These are phyloP conservation scores for Malus domestica DNA, from an alignment of 306 rosid genomes.

Conservation along the genomic window DNA sequence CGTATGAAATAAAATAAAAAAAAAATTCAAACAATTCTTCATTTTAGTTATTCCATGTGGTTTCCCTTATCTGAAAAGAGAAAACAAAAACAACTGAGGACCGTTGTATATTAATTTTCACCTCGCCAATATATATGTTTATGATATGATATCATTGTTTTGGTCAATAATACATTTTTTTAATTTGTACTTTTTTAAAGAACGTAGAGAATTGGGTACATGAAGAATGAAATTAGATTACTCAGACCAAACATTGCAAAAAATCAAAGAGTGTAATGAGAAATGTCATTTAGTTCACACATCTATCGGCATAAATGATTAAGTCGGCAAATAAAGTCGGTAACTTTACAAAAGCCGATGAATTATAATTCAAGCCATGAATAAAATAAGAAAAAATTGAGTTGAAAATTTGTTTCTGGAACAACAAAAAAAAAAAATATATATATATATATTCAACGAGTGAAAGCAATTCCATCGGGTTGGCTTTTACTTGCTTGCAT, in stretches of 20 bases:
- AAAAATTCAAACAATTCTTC: too few relatives aligned
- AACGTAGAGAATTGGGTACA: background rate
- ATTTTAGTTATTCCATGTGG: too few relatives aligned
- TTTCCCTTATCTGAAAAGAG: too few relatives aligned
- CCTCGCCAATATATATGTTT: too few relatives aligned
- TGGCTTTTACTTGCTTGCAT: background rate
- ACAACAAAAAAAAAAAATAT: background rate
- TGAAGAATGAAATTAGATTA: background rate
- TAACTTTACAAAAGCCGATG: background rate
- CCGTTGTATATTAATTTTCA: too few relatives aligned
- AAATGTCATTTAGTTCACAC: background rate
- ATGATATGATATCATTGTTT: too few relatives aligned
- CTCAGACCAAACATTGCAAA: background rate
- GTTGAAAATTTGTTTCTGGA: slow-evolving; percentile 1
- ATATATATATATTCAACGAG: background rate
- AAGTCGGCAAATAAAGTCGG: background rate
- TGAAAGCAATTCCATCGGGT: background rate
- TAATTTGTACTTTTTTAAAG: background rate
- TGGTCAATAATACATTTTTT: too few relatives aligned
- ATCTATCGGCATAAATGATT: background rate
- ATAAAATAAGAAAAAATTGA: background rate
- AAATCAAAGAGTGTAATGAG: background rate
- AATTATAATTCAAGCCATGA: slow-evolving; percentile 5
- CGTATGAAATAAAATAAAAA: too few relatives aligned
- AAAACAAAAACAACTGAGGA: too few relatives aligned